Conservation (phyloP, 176 grass and related monocot genomes). For the Thalia dealbata region DNA sequence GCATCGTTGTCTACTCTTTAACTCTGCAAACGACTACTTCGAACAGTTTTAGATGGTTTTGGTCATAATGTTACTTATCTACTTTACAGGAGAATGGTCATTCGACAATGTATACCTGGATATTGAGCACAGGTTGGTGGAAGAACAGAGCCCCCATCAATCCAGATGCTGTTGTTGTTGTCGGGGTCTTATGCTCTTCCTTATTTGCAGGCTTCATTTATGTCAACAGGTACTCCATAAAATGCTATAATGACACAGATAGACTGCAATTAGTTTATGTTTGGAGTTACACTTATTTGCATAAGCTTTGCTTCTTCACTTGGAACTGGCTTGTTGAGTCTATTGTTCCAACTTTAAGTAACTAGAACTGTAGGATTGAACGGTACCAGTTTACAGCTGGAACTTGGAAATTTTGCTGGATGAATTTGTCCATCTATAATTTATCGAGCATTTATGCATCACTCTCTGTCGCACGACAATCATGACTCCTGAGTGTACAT, state of each 20-base stretch:
- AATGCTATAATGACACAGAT: neutral
- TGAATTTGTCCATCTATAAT: neutral
- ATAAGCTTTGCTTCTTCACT: neutral
- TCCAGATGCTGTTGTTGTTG: constrained; percentile 63
- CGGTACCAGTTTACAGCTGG: neutral
- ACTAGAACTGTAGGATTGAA: constrained; percentile 4
- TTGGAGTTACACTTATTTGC: no score
- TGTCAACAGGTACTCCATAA: constrained; percentile 55
- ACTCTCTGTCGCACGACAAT: neutral
- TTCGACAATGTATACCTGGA: constrained; percentile 81
- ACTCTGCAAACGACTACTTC: neutral
- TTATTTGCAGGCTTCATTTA: constrained; percentile 57
- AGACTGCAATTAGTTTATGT: neutral
- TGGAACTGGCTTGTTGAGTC: no score
- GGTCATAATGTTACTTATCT: neutral
- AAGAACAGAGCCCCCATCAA: constrained; percentile 66
- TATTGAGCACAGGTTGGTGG: constrained; percentile 90
- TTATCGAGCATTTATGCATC: neutral
- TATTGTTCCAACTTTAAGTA: neutral
- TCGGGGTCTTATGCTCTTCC: constrained; percentile 55
- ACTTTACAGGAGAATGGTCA: constrained; percentile 62
- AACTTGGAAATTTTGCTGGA: neutral
- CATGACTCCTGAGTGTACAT: neutral
- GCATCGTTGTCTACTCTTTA: neutral
- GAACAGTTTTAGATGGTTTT: neutral